These are phyloP conservation scores for Parafenestella ontariensis DNA, from an alignment of 2,329 filamentous ascomycete genomes.

Conservation along the genomic window DNA sequence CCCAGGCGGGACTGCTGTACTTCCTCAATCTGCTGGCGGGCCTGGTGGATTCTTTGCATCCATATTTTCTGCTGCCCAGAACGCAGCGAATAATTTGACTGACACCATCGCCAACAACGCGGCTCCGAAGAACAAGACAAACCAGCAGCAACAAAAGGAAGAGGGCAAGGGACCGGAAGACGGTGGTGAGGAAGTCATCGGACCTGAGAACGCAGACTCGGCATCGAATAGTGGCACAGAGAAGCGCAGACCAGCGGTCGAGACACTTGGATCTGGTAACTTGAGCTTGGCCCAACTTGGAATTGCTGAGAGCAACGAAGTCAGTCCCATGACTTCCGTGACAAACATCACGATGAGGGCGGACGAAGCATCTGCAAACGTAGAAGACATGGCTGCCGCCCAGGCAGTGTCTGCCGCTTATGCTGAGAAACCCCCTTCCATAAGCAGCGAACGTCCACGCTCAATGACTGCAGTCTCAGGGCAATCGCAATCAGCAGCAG, in stretches of 20 bases:
- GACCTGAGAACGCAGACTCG: slow-evolving; percentile 35
- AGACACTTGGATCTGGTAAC: slow-evolving; percentile 88
- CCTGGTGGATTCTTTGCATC: slow-evolving; percentile 82
- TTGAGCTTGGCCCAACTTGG: slow-evolving; percentile 89
- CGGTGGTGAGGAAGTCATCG: slow-evolving; percentile 54
- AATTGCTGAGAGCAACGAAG: slow-evolving; percentile 68
- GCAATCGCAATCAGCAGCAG: slow-evolving; percentile 24
- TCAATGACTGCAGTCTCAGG: slow-evolving; percentile 50
- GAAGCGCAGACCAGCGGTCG: slow-evolving; percentile 74
- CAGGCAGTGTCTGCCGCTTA: slow-evolving; percentile 69
- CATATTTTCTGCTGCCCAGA: slow-evolving; percentile 91
- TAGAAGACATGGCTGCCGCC: slow-evolving; percentile 65
- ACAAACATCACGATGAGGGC: slow-evolving; percentile 61
- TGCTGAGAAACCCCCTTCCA: slow-evolving; percentile 50
- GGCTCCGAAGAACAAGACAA: slow-evolving; percentile 59
- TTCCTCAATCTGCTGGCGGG: slow-evolving; percentile 55
- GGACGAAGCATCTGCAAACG: slow-evolving; percentile 63
- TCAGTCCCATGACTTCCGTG: slow-evolving; percentile 64
- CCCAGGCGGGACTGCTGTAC: slow-evolving; percentile 60
- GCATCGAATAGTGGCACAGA: slow-evolving; percentile 28
- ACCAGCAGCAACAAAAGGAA: slow-evolving; percentile 39
- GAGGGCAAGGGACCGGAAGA: slow-evolving; percentile 36
- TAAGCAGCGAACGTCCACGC: slow-evolving; percentile 46
- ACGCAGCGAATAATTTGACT: slow-evolving; percentile 78
- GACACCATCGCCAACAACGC: slow-evolving; percentile 74